phyloP scores from a whole-genome alignment of 805 yeast species.

The Citeromyces matritensis region DNA sequence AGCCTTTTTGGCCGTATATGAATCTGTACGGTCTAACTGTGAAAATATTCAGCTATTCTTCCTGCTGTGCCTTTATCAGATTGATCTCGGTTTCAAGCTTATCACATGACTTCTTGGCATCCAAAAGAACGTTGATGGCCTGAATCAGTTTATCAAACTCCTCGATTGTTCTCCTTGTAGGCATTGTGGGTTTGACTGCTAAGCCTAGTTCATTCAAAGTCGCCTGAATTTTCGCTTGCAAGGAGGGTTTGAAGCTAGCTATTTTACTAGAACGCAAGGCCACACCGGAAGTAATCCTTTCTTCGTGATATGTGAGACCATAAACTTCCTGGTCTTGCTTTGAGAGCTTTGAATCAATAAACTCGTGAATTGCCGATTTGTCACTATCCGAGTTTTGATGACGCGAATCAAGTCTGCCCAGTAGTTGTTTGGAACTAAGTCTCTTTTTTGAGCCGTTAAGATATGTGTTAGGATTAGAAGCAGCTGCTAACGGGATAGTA shows the following conservation, averaged over 20 bases:
- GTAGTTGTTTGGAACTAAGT: neutral
- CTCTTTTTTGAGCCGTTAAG: neutral
- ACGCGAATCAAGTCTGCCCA: neutral
- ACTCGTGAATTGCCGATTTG: slow-evolving; percentile 7
- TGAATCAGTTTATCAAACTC: slow-evolving; percentile 65
- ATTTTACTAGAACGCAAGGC: slow-evolving; percentile 66
- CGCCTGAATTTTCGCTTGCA: slow-evolving; percentile 44
- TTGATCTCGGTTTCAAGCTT: slow-evolving; percentile 70
- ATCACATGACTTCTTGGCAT: slow-evolving; percentile 76
- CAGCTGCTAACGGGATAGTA: slow-evolving; percentile 27
- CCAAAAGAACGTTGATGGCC: slow-evolving; percentile 57
- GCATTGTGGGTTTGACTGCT: slow-evolving; percentile 75
- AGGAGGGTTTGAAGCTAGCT: slow-evolving; percentile 63
- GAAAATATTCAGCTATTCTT: neutral
- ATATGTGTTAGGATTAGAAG: neutral
- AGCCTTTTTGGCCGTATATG: neutral
- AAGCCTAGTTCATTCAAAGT: slow-evolving; percentile 67
- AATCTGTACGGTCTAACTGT: neutral
- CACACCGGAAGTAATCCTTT: slow-evolving; percentile 68
- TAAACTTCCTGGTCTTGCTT: slow-evolving; percentile 71
- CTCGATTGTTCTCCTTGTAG: slow-evolving; percentile 64
- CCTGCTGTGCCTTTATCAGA: slow-evolving; percentile 22
- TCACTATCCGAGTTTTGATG: neutral
- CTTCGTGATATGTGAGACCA: slow-evolving; percentile 72
- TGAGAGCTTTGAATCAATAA: slow-evolving; percentile 41